These are phyloP conservation scores for Diaporthe humulicola DNA, from an alignment of 2,329 filamentous ascomycete species.

Conservation along the genomic window DNA sequence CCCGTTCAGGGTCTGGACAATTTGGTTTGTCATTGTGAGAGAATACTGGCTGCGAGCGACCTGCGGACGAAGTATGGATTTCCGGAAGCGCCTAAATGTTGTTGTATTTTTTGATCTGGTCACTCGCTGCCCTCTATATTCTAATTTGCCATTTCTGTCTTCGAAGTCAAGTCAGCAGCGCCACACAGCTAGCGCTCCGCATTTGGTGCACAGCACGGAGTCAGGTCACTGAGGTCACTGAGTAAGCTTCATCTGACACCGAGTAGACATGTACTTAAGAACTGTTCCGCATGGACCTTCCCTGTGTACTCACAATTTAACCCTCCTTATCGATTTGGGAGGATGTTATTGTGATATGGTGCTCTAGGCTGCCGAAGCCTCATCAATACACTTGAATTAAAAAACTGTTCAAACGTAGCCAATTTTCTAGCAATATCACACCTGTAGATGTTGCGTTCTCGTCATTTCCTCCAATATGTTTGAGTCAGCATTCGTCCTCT, in stretches of 20 bases:
- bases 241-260: conserved; percentile 16
- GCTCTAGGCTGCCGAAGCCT: not conserved
- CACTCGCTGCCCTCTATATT: not conserved
- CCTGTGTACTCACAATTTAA: not conserved
- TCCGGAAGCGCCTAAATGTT: not conserved
- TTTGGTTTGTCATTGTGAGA: conserved; percentile 12
- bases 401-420: not conserved
- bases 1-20: conserved; percentile 23
- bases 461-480: not conserved
- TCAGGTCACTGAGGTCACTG: conserved; percentile 26
- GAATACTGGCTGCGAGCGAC: not conserved
- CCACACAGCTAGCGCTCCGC: not conserved
- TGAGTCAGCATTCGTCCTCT: conserved; percentile 4
- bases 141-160: not conserved
- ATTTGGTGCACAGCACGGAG: conserved; percentile 7
- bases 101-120: not conserved
- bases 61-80: not conserved
- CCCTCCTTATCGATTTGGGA: not conserved
- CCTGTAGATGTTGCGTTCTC: not conserved
- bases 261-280: conserved; percentile 14
- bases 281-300: conserved; percentile 4
- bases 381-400: not conserved
- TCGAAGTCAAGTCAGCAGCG: not conserved
- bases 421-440: not conserved
- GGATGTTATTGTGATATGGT: not conserved